phyloP scores from a whole-genome alignment of 1,284 basidiomycete genomes.

The Cronartium ribicola region DNA sequence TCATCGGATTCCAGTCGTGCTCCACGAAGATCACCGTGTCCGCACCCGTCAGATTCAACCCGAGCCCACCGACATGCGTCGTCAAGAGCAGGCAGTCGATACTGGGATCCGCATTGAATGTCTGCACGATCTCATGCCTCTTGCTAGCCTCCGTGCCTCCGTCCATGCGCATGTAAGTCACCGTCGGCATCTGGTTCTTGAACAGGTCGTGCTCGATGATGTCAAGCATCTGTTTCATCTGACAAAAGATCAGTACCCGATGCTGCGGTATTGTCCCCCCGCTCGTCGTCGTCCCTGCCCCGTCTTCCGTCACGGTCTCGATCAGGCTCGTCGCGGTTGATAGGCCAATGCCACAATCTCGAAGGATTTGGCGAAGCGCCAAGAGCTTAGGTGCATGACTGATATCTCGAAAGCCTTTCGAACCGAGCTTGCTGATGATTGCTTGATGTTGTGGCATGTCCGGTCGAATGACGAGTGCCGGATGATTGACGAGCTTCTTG shows the following conservation, averaged over 20 bases:
- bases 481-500: slow-evolving; percentile 96
- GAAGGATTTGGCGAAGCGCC: slow-evolving; percentile 86
- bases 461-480: slow-evolving; percentile 76
- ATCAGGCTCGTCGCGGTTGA: slow-evolving; percentile 60
- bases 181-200: slow-evolving; percentile 82
- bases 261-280: slow-evolving; percentile 73
- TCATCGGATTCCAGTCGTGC: slow-evolving; percentile 99
- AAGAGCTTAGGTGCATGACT: slow-evolving; percentile 89
- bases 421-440: slow-evolving; percentile 61
- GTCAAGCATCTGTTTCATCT: slow-evolving; percentile 98
- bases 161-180: slow-evolving; percentile 97
- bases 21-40: slow-evolving; percentile 99
- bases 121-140: slow-evolving; percentile 92
- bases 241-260: slow-evolving; percentile 96
- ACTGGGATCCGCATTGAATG: slow-evolving; percentile 94
- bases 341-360: slow-evolving; percentile 87
- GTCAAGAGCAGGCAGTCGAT: slow-evolving; percentile 95
- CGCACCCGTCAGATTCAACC: slow-evolving; percentile 92
- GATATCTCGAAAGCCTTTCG: slow-evolving; percentile 65
- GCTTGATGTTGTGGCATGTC: slow-evolving; percentile 61
- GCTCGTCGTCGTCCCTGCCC: slow-evolving; percentile 46
- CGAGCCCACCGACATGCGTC: slow-evolving; percentile 93
- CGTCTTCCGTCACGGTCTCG: slow-evolving; percentile 58
- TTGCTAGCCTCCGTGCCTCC: slow-evolving; percentile 82
- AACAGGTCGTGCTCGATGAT: slow-evolving; percentile 94